Evolutionary conservation across 2,329 filamentous ascomycete genomes (phyloP).

Genomic region (Madurella mycetomatis): DNA sequence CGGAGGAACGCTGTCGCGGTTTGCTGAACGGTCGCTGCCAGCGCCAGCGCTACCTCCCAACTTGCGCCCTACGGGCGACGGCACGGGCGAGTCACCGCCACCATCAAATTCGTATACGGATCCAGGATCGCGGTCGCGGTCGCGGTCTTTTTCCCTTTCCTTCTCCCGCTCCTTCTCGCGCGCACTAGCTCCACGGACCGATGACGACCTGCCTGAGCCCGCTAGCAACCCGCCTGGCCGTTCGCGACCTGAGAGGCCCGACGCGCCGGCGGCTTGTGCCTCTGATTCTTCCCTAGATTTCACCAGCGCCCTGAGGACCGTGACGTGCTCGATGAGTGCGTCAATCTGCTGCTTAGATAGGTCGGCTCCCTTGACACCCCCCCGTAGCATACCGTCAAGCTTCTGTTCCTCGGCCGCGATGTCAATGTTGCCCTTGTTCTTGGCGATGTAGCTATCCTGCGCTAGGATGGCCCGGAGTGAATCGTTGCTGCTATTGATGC

Average conservation of each 20-base stretch:
- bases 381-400: slow-evolving; percentile 28
- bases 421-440: slow-evolving; percentile 35
- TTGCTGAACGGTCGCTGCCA: slow-evolving; percentile 32
- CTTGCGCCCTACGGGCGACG: slow-evolving; percentile 38
- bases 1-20: slow-evolving; percentile 34
- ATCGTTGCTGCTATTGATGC: slow-evolving; percentile 39
- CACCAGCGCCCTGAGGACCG: slow-evolving; percentile 37
- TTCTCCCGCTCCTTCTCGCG: slow-evolving; percentile 26
- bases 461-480: slow-evolving; percentile 35
- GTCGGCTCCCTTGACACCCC: slow-evolving; percentile 31
- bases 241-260: slow-evolving; percentile 22
- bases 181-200: slow-evolving; percentile 14
- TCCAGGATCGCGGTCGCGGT: slow-evolving; percentile 33
- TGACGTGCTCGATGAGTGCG: slow-evolving; percentile 36
- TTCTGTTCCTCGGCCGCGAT: slow-evolving; percentile 26
- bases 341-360: slow-evolving; percentile 33
- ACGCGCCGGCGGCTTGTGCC: slow-evolving; percentile 20
- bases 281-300: slow-evolving; percentile 38
- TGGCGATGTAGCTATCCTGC: slow-evolving; percentile 37
- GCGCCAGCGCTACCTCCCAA: slow-evolving; percentile 31
- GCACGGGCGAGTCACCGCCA: slow-evolving; percentile 40
- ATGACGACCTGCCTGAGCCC: slow-evolving; percentile 14
- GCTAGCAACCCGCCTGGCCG: slow-evolving; percentile 21
- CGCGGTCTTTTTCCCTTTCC: slow-evolving; percentile 28
- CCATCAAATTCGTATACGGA: slow-evolving; percentile 43